Evolutionary conservation across 2,329 filamentous ascomycete species (phyloP).

Genomic region (Colletotrichum neosansevieriae): DNA sequence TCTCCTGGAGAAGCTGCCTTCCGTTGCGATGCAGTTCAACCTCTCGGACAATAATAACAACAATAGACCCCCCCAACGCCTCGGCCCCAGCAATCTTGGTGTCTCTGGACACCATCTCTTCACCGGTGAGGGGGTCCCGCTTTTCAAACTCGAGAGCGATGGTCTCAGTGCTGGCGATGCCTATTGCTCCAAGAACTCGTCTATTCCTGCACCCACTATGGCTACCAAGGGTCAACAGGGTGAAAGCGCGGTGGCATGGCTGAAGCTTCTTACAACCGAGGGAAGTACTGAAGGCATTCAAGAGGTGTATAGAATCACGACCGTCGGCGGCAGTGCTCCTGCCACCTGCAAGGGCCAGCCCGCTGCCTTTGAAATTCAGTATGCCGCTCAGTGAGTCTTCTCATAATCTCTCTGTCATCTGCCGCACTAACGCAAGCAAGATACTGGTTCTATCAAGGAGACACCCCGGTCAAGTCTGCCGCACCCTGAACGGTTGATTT

Average conservation of each 20-base stretch:
- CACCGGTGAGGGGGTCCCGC: conserved; percentile 74
- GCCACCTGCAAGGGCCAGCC: conserved; percentile 76
- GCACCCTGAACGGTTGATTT: background rate
- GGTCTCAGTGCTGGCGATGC: conserved; percentile 68
- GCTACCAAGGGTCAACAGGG: conserved; percentile 71
- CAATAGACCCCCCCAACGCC: conserved; percentile 42
- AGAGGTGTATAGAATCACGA: conserved; percentile 86
- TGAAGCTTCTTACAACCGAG: conserved; percentile 72
- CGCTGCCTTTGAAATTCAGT: conserved; percentile 78
- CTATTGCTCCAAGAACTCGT: conserved; percentile 71
- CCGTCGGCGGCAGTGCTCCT: conserved; percentile 83
- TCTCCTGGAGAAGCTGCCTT: conserved; percentile 73
- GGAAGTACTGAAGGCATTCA: conserved; percentile 73
- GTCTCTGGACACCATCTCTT: conserved; percentile 88
- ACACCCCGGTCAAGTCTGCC: conserved; percentile 14
- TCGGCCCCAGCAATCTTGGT: conserved; percentile 70
- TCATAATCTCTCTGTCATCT: background rate
- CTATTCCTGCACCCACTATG: conserved; percentile 71
- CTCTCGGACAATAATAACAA: conserved; percentile 47
- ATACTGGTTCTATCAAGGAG: conserved; percentile 54
- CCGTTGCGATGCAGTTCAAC: conserved; percentile 76
- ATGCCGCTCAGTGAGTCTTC: conserved; percentile 83
- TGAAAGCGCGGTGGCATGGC: conserved; percentile 81
- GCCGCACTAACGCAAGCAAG: conserved; percentile 41
- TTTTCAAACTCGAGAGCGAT: conserved; percentile 80